Evolutionary conservation across 129 eudicot genomes (phyloP).

Genomic region (Flaveria linearis): DNA sequence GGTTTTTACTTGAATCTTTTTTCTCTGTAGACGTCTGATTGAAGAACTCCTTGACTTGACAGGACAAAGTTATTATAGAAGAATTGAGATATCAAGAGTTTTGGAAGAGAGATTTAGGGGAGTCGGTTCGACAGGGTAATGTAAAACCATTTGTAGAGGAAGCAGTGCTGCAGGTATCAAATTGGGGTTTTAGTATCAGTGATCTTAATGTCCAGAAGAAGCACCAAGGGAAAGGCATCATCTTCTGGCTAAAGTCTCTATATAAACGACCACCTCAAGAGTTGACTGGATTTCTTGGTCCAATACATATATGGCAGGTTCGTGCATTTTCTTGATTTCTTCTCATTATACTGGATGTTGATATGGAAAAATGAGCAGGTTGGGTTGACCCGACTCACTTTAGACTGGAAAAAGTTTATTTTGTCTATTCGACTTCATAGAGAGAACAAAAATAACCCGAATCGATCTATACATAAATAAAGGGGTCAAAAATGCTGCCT

Average conservation of each 20-base stretch:
- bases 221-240: too few relatives aligned
- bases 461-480: background rate
- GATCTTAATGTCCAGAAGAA: too few relatives aligned
- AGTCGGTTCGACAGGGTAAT: constrained; percentile 72
- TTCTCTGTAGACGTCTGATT: constrained; percentile 26
- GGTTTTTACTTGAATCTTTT: constrained; percentile 13
- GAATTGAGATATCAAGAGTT: constrained; percentile 61
- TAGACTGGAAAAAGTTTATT: background rate
- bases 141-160: constrained; percentile 82
- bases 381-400: constrained; percentile 16
- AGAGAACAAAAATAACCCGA: background rate
- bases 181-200: too few relatives aligned
- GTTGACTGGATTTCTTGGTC: too few relatives aligned
- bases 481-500: background rate
- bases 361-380: background rate
- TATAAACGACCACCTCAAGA: too few relatives aligned
- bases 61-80: constrained; percentile 74
- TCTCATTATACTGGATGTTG: constrained; percentile 23
- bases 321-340: constrained; percentile 24
- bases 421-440: background rate
- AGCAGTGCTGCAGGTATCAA: constrained; percentile 76
- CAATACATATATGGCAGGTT: too few relatives aligned
- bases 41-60: constrained; percentile 30
- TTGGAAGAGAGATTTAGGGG: constrained; percentile 80
- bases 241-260: too few relatives aligned